Evolutionary conservation across 371 early-diverging fungal genomes (phyloP).

Genomic region (Gilbertella persicaria): DNA sequence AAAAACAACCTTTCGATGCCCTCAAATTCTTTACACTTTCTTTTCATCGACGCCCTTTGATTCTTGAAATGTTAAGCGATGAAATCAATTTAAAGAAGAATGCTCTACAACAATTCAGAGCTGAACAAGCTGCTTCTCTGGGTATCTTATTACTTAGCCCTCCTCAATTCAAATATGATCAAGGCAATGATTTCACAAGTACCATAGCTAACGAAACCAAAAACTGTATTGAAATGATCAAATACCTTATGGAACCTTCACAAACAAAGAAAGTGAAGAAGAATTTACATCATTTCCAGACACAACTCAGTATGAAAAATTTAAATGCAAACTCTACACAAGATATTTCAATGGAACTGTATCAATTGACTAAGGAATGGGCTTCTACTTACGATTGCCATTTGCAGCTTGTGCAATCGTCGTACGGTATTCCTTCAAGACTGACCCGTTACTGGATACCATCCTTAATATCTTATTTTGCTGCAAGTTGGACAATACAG

Average conservation of each 20-base stretch:
- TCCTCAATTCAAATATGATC: slow-evolving; percentile 21
- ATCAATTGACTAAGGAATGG: slow-evolving; percentile 10
- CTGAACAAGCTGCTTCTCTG: slow-evolving; percentile 64
- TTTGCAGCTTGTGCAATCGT: slow-evolving; percentile 16
- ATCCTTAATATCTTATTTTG: slow-evolving; percentile 36
- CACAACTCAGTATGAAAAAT: slow-evolving; percentile 3
- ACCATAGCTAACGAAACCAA: slow-evolving; percentile 9
- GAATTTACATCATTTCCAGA: slow-evolving; percentile 20
- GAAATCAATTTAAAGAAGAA: slow-evolving; percentile 64
- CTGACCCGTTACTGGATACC: slow-evolving; percentile 70
- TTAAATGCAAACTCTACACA: slow-evolving; percentile 2
- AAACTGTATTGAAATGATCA: slow-evolving; percentile 12
- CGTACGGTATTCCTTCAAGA: slow-evolving; percentile 47
- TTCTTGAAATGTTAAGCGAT: slow-evolving; percentile 57
- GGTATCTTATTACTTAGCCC: slow-evolving; percentile 53
- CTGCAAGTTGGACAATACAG: slow-evolving; percentile 31
- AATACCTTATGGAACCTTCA: slow-evolving; percentile 10
- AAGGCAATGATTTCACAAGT: not conserved
- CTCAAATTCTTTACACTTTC: slow-evolving; percentile 14
- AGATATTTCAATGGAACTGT: slow-evolving; percentile 7
- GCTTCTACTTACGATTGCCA: slow-evolving; percentile 13
- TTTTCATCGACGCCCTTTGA: slow-evolving; percentile 33
- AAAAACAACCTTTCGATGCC: not conserved
- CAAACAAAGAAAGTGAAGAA: not conserved
- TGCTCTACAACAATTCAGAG: slow-evolving; percentile 51